These are phyloP conservation scores for Favolaschia claudopus DNA, from an alignment of 768 basidiomycete species.

Conservation along the genomic window DNA sequence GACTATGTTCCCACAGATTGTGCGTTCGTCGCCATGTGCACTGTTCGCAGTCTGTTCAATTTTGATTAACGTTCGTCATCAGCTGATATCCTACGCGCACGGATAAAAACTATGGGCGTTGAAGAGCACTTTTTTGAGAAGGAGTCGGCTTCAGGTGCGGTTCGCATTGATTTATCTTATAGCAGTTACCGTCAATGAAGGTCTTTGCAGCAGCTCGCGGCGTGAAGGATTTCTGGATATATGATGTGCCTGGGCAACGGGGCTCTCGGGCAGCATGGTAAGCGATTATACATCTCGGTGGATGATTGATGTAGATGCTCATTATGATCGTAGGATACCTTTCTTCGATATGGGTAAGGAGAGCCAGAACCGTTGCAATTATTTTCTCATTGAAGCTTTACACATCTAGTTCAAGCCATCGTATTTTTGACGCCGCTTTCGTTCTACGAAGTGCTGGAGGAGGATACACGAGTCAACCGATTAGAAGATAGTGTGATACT, in stretches of 20 bases:
- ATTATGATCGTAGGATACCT: conserved; percentile 76
- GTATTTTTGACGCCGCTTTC: conserved; percentile 83
- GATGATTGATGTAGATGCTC: conserved; percentile 7
- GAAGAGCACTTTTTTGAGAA: conserved; percentile 73
- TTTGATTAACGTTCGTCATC: background rate
- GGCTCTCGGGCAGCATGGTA: conserved; percentile 39
- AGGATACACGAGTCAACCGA: conserved; percentile 70
- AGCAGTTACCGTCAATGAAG: background rate
- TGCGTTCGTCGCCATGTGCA: conserved; percentile 34
- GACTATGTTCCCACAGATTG: conserved; percentile 73
- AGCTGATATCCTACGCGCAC: conserved; percentile 79
- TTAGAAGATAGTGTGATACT: conserved; percentile 78
- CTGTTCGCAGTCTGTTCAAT: conserved; percentile 5
- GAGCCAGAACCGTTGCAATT: background rate
- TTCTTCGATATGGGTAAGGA: conserved; percentile 75
- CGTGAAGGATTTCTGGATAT: conserved; percentile 33
- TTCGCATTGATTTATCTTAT: background rate
- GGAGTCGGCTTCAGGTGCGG: conserved; percentile 53
- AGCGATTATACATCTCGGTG: conserved; percentile 6
- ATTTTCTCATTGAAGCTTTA: background rate
- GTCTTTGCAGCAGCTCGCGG: conserved; percentile 19
- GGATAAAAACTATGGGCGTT: conserved; percentile 76
- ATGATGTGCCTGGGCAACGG: conserved; percentile 21
- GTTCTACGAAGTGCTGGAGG: conserved; percentile 78
- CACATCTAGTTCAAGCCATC: conserved; percentile 68